These are phyloP conservation scores for Aspergillus ibericus DNA, from an alignment of 2,329 filamentous ascomycete species.

Conservation along the genomic window DNA sequence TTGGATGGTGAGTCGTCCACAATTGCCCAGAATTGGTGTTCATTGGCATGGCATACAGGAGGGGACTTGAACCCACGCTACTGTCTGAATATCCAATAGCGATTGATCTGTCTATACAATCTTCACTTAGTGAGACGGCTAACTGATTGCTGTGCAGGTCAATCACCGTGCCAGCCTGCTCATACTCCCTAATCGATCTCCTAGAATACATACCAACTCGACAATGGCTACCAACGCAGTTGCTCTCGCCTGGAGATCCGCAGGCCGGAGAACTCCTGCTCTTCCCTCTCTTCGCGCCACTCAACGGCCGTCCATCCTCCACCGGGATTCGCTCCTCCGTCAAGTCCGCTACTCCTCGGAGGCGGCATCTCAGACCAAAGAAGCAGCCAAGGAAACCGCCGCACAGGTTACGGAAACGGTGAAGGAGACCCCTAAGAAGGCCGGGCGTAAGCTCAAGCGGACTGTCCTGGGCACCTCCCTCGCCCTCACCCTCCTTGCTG, in stretches of 20 bases:
- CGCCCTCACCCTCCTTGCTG: slow-evolving; percentile 48
- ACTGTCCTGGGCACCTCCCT: slow-evolving; percentile 52
- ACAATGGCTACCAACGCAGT: slow-evolving; percentile 24
- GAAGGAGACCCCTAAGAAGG: slow-evolving; percentile 32
- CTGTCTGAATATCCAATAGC: background rate
- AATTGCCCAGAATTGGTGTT: background rate
- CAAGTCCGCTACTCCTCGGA: slow-evolving; percentile 18
- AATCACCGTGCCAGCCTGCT: background rate
- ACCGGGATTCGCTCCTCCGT: slow-evolving; percentile 1
- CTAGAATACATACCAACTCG: background rate
- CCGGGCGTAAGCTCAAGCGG: slow-evolving; percentile 29
- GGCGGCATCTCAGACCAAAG: slow-evolving; percentile 5
- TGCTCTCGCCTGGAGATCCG: slow-evolving; percentile 27
- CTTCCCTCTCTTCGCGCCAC: slow-evolving; percentile 24
- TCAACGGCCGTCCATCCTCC: slow-evolving; percentile 24
- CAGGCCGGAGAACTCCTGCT: slow-evolving; percentile 27
- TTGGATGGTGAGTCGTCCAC: background rate
- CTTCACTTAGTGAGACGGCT: no score
- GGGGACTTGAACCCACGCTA: background rate
- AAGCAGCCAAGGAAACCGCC: slow-evolving; percentile 11
- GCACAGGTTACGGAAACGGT: slow-evolving; percentile 10
- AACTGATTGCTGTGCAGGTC: background rate
- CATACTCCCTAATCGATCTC: background rate
- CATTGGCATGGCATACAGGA: background rate
- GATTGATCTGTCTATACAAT: no score